Evolutionary conservation across 805 yeast species (phyloP).

Genomic region (Ogataea haglerorum): DNA sequence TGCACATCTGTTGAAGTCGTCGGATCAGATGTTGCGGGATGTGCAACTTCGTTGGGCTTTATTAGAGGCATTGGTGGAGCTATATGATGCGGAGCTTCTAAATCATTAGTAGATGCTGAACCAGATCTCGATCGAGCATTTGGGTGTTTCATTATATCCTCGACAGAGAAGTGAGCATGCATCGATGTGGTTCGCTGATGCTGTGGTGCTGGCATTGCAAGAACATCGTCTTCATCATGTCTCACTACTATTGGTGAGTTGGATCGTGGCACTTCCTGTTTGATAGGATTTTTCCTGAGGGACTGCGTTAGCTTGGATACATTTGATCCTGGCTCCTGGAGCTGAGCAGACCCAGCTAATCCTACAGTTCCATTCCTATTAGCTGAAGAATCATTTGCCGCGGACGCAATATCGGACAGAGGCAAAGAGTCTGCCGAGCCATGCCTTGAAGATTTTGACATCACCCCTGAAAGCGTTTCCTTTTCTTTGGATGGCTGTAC

Average conservation of each 20-base stretch:
- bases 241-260: background rate
- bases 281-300: conserved; percentile 7
- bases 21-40: conserved; percentile 6
- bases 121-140: conserved; percentile 35
- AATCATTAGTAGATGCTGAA: conserved; percentile 30
- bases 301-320: conserved; percentile 28
- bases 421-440: background rate
- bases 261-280: conserved; percentile 2
- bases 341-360: background rate
- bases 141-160: conserved; percentile 58
- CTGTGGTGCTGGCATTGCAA: conserved; percentile 28
- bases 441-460: background rate
- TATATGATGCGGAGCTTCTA: conserved; percentile 15
- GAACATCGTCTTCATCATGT: conserved; percentile 3
- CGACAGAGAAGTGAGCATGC: conserved; percentile 77
- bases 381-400: too few species aligned
- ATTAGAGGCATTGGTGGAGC: conserved; percentile 8
- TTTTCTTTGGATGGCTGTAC: conserved; percentile 8
- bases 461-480: background rate
- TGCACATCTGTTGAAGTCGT: conserved; percentile 20
- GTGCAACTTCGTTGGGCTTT: conserved; percentile 5
- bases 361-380: too few species aligned
- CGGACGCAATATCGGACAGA: background rate
- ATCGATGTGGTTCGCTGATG: conserved; percentile 54
- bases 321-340: background rate